These are phyloP conservation scores for Thraustochytrium sp. DNA, from an alignment of 352 stramenopile genomes.

Conservation along the genomic window DNA sequence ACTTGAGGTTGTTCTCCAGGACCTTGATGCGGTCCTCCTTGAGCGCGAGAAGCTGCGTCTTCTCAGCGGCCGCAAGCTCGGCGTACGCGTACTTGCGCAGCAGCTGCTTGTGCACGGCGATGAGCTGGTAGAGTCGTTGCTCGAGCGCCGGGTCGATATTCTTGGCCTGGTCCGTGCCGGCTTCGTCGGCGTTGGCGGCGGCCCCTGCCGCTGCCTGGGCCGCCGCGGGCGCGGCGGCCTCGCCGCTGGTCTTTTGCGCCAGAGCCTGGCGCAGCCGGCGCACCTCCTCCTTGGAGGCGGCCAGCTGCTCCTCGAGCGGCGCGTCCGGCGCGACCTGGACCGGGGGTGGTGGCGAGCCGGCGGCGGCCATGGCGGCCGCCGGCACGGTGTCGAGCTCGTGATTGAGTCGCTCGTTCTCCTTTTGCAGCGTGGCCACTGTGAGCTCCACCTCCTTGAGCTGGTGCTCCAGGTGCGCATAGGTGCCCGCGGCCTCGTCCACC, in stretches of 20 bases:
- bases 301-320: neutral
- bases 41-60: conserved; percentile 75
- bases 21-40: conserved; percentile 80
- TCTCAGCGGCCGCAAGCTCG: conserved; percentile 73
- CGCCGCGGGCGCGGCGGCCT: neutral
- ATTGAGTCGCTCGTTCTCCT: conserved; percentile 45
- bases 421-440: conserved; percentile 41
- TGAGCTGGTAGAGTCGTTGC: conserved; percentile 79
- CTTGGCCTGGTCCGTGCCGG: neutral
- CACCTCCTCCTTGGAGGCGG: neutral
- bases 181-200: too few relatives aligned
- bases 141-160: conserved; percentile 58
- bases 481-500: neutral
- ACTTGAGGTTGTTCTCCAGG: conserved; percentile 74
- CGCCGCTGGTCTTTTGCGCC: neutral
- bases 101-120: conserved; percentile 76
- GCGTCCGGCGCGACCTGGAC: neutral
- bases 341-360: neutral
- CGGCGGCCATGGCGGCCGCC: neutral
- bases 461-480: conserved; percentile 69
- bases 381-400: conserved; percentile 30
- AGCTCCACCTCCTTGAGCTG: conserved; percentile 60
- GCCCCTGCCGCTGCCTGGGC: neutral
- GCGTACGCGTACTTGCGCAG: conserved; percentile 79
- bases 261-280: neutral